A percentile compares a stretch with the other conserved stretches of the same genome.
These are phyloP conservation scores for Rhizoclosmatium globosum DNA, from an alignment of 192 early-diverging fungal genomes.

Conservation along the genomic window DNA sequence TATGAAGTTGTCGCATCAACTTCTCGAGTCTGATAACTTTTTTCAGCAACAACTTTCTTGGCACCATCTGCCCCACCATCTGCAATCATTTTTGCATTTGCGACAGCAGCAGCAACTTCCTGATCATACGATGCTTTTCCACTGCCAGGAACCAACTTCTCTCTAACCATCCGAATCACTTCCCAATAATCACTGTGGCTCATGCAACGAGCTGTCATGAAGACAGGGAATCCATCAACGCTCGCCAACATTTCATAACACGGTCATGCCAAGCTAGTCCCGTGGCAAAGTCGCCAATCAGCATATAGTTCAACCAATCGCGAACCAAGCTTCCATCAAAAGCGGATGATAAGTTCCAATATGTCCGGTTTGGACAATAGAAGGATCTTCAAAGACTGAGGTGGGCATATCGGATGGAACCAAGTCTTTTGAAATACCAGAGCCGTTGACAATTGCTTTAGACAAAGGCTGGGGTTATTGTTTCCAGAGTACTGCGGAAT, in stretches of 20 bases:
- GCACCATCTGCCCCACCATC: constrained; percentile 7
- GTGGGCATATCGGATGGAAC: neutral
- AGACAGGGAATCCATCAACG: constrained; percentile 53
- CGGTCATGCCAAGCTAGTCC: constrained; percentile 43
- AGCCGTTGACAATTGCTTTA: neutral
- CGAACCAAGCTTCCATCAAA: constrained; percentile 51
- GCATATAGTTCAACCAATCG: constrained; percentile 50
- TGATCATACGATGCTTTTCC: neutral
- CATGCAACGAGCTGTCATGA: constrained; percentile 51
- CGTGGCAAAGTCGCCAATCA: constrained; percentile 47
- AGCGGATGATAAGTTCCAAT: constrained; percentile 57
- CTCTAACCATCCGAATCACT: constrained; percentile 32
- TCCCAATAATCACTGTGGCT: constrained; percentile 54
- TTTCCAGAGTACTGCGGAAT: neutral
- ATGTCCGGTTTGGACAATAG: neutral
- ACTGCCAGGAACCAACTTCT: neutral
- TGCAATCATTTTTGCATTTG: neutral
- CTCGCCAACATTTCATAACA: constrained; percentile 28
- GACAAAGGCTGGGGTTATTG: neutral
- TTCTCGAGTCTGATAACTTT: constrained; percentile 10
- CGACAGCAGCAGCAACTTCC: neutral
- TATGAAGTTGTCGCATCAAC: constrained; percentile 39
- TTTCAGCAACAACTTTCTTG: neutral
- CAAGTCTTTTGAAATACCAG: too few relatives aligned
- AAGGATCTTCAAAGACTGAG: constrained; percentile 5